Percentiles rank a stretch among this genome's conserved stretches.
phyloP scores from a whole-genome alignment of 371 early-diverging fungal genomes.

The Syncephalastrum contaminatum region DNA sequence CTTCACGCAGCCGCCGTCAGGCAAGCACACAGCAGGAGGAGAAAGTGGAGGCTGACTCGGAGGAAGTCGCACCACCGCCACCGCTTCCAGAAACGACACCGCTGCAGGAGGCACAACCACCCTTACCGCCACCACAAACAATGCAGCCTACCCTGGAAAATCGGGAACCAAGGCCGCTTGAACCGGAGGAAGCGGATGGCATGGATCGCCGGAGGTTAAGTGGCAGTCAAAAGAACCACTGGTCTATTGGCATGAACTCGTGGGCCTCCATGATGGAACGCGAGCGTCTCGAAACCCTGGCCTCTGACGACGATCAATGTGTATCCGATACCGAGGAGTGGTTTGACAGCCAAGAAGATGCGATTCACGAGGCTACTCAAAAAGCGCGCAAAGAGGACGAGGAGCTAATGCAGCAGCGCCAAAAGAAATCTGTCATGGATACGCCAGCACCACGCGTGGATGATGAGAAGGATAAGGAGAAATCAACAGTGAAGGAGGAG shows the following conservation, averaged over 20 bases:
- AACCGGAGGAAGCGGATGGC: constrained; percentile 1
- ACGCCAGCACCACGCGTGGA: too few relatives aligned
- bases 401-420: too few relatives aligned
- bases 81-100: background rate
- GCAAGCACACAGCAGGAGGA: background rate
- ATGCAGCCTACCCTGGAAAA: background rate
- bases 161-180: background rate
- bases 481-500: too few relatives aligned
- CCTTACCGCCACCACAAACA: too few relatives aligned
- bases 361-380: background rate
- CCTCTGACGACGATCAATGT: constrained; percentile 9
- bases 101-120: background rate
- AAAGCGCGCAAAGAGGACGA: constrained; percentile 1
- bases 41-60: background rate
- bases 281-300: background rate
- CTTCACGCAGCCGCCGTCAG: background rate
- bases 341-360: constrained; percentile 20
- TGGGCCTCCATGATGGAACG: constrained; percentile 27
- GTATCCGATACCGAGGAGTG: constrained; percentile 16
- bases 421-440: too few relatives aligned
- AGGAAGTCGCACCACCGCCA: background rate
- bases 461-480: too few relatives aligned
- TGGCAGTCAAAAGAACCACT: constrained; percentile 47
- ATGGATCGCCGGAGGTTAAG: constrained; percentile 23
- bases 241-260: constrained; percentile 40